Evolutionary conservation across 2,329 filamentous ascomycete genomes (phyloP), one percentile per base, ranked within the genome.

Genomic region (Kalmusia sp.): DNA sequence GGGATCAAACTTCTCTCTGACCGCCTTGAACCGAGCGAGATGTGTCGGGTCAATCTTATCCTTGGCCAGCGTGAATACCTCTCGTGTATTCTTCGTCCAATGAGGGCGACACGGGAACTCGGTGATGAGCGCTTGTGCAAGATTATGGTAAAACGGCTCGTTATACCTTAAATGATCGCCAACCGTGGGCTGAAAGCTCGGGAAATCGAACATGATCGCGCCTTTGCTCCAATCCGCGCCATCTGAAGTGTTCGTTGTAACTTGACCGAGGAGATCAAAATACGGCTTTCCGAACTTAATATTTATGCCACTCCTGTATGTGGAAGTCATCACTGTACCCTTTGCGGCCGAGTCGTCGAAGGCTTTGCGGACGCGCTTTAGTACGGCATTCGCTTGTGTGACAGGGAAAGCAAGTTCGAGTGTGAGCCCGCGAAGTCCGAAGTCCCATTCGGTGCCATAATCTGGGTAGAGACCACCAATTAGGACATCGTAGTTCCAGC

Each of bases 161-260:
- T 82, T 82, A 58, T 77, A 82, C 39, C 80, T 75, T 64, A 75
- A 68, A 4, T 76, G 64, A 49, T 82, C 79, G 1, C 80, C 80
- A 7, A 75, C 61, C 2, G 63, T 75, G 0, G 81, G 80, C 45
- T 77, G 72, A 62, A 78, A 83, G 17, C 69, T 76, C 2, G 80
- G 80, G 58, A 82, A 83, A 59, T 83, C 80, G 57, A 83, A 80
- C 80, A 82, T 83, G 61, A 83, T 81, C 17, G 77, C 75, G 2
- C 80, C 81, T 62, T 80, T 54, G 45, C 63, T 70, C 79, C 79
- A 82, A 61, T 82, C 80, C 38, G 73, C 77, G 3, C 77, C 77
- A 51, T 82, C 80, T 1, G 72, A 72, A 6, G 80, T 82, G 58
- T 76, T 74, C 47, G 76, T 77, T 8, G 79, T 81, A 14, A 78